Base-by-base conservation (phyloP, 2,329 filamentous ascomycete species). In the Parafenestella ontariensis region DNA sequence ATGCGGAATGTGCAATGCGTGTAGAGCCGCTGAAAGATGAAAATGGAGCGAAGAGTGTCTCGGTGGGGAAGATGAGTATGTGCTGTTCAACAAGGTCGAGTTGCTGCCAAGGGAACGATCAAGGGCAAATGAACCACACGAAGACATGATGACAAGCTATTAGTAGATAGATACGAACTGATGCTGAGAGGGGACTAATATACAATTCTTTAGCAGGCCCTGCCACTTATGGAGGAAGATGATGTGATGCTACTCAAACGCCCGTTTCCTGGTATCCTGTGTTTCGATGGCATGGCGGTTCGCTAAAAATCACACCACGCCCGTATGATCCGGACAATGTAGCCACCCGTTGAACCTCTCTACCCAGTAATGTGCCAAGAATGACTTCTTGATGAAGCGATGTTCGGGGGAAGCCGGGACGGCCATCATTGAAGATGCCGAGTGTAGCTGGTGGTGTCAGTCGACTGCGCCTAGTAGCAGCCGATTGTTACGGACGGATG, bases 141-240 rank as follows among this genome's bases (percentile, higher is more conserved):
- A 52, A 23, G 58, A 61, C 55, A 58, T 61, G 49, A 18, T 54
- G 33, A 51, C 20, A 41, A 48, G 36, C 21, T 51, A 42, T 42
- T 34, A 23, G 2, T 43, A 48, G 8, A 45, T 37, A 10, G 13
- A 29, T 3, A n/a, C 29, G 18, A 24, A 51, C 26, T 37, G 29
- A 20, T 49, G 43, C 23, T 43, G 43, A 60, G 58, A 59, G 56
- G 52, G 50, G 52, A 55, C 54, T 65, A 65, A 49, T 65, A 58
- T 65, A 65, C 62, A 65, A 23, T 46, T 43, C n/a, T 21, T 41
- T 43, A 15, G 40, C 31, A 28, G n/a, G 34, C n/a, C 26, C 23
- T 45, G 23, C 29, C 41, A 37, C 28, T 15, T 29, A 21, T 21
- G 36, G 26, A 7, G 23, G 36, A 49, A 46, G 42, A 44, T 51